Percentiles rank a stretch among this genome's conserved stretches.
Evolutionary conservation across 1,284 basidiomycete species (phyloP).

Genomic region (Lentinula novae-zelandiae): DNA sequence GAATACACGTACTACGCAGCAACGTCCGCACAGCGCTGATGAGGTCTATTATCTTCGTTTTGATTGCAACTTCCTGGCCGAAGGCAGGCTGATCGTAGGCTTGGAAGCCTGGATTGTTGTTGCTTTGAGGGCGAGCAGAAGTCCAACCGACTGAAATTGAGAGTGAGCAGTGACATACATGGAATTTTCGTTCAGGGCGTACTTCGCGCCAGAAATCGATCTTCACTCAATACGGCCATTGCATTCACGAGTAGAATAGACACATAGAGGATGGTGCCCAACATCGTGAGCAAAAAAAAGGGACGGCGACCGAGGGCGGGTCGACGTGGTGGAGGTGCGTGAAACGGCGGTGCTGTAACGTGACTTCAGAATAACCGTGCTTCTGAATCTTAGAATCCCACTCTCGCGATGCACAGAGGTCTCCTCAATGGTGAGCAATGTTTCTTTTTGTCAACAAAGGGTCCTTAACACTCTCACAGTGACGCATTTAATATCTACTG

Average conservation of each 20-base stretch:
- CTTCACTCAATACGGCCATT: slow-evolving; percentile 91
- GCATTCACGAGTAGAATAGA: slow-evolving; percentile 86
- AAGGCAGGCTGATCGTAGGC: slow-evolving; percentile 65
- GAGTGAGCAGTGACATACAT: slow-evolving; percentile 8
- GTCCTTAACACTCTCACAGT: not conserved
- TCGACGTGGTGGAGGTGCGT: slow-evolving; percentile 11
- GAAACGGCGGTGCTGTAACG: slow-evolving; percentile 12
- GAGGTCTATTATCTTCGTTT: slow-evolving; percentile 85
- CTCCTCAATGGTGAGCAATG: slow-evolving; percentile 19
- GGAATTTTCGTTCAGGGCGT: slow-evolving; percentile 30
- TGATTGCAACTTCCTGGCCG: slow-evolving; percentile 68
- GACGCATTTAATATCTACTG: slow-evolving; percentile 8
- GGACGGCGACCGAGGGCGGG: not conserved
- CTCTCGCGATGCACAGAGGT: slow-evolving; percentile 22
- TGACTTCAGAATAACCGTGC: slow-evolving; percentile 1
- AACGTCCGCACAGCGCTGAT: slow-evolving; percentile 92
- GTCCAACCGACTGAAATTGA: slow-evolving; percentile 84
- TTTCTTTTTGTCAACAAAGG: not conserved
- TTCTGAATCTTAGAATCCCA: not conserved
- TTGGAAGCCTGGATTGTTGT: slow-evolving; percentile 51
- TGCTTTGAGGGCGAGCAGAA: slow-evolving; percentile 55
- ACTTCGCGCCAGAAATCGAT: slow-evolving; percentile 93
- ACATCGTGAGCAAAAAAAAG: slow-evolving; percentile 26
- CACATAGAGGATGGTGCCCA: slow-evolving; percentile 72
- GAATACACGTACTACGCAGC: slow-evolving; percentile 74